Conservation (phyloP, 2,329 filamentous ascomycete species). For the Penicillium sp. region DNA sequence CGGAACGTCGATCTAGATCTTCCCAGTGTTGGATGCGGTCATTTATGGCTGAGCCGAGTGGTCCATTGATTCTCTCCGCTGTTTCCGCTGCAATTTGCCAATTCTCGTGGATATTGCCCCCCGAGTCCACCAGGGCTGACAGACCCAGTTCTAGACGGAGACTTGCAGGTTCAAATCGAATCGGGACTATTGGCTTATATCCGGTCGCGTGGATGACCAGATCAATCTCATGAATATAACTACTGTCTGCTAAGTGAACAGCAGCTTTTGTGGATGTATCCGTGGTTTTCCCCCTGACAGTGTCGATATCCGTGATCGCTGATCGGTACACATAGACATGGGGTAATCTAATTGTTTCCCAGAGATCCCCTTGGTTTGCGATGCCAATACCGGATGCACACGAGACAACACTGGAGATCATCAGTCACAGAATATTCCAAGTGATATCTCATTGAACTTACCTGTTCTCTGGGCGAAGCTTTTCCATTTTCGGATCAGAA, state of each 20-base stretch:
- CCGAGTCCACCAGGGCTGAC: not conserved
- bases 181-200: constrained; percentile 20
- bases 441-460: not conserved
- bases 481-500: constrained; percentile 16
- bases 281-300: not conserved
- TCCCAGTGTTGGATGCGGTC: constrained; percentile 10
- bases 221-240: constrained; percentile 13
- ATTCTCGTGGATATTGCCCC: not conserved
- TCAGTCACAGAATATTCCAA: not conserved
- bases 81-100: not conserved
- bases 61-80: not conserved
- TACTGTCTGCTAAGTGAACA: constrained; percentile 9
- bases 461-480: constrained; percentile 19
- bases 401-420: constrained; percentile 13
- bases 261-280: not conserved
- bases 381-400: constrained; percentile 21
- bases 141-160: constrained; percentile 16
- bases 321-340: constrained; percentile 24
- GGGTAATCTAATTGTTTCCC: constrained; percentile 17
- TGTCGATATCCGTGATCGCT: constrained; percentile 5
- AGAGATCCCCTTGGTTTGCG: constrained; percentile 23
- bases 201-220: constrained; percentile 23
- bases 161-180: constrained; percentile 13
- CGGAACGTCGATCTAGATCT: constrained; percentile 5
- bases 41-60: not conserved